Percentiles rank a stretch among this genome's conserved stretches.
Conservation (phyloP, 1,139 yeast genomes). For the Pneumocystis murina region DNA sequence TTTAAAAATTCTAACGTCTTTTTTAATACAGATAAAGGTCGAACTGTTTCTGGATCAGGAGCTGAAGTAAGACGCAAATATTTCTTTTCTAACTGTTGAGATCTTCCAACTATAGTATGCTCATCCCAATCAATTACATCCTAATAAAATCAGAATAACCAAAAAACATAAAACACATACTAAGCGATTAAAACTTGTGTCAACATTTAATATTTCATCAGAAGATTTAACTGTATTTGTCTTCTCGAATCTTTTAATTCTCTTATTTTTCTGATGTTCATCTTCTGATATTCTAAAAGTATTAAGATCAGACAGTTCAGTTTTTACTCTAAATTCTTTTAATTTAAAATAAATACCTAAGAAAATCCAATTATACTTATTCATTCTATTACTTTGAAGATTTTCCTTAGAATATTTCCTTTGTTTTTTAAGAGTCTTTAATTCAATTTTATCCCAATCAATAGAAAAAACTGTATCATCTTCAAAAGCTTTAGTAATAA, state of each 20-base stretch:
- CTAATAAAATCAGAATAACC: conserved; percentile 3
- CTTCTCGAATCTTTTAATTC: conserved; percentile 32
- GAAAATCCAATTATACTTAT: background rate
- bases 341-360: background rate
- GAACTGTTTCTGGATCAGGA: conserved; percentile 70
- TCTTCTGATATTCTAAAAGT: background rate
- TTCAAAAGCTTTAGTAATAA: conserved; percentile 38
- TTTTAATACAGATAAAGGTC: conserved; percentile 53
- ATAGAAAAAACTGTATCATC: conserved; percentile 35
- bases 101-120: conserved; percentile 45
- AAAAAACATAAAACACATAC: background rate
- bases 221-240: conserved; percentile 15
- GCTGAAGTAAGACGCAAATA: conserved; percentile 79
- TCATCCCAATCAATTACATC: conserved; percentile 11
- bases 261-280: conserved; percentile 12
- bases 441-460: conserved; percentile 37
- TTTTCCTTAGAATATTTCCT: conserved; percentile 5
- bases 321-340: background rate
- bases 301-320: conserved; percentile 7
- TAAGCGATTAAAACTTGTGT: conserved; percentile 7
- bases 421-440: conserved; percentile 9
- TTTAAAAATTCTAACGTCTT: conserved; percentile 43
- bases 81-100: conserved; percentile 52
- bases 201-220: background rate
- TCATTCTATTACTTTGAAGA: background rate